Evolutionary conservation across 2,329 filamentous ascomycete genomes (phyloP), one percentile per base, ranked within the genome.

Genomic region (Fusarium nanum): DNA sequence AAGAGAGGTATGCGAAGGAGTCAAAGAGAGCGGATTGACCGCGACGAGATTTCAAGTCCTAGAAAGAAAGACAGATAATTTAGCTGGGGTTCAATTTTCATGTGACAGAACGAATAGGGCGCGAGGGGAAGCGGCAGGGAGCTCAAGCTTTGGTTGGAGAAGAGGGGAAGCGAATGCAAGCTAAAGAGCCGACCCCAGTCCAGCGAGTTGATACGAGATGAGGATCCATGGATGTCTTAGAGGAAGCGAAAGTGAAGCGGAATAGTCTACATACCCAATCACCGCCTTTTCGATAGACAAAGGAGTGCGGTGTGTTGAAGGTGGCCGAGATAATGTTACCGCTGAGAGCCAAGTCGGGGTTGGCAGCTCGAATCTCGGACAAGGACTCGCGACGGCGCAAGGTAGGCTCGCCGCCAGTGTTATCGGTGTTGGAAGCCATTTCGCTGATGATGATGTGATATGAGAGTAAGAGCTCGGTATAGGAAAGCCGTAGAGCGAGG

Each of bases 21-120:
- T 98, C 94, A 81, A 97, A 97, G 34, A 98, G 87, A 18, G 95
- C 94, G 14, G 95, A 98, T 62, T 94, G 95, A 58, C 95, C 95
- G 65, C 92, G 91, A 27, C 94, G 92, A 65, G 89, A 85, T 73
- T 88, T 89, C 58, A 98, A 83, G 77, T 92, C 89, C 93, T 95
- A 68, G 25, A 27, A 44, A 25, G 44, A 34, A 37, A 30, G 20
- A 48, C n/a, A 63, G 30, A 34, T 40, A n/a, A n/a, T 56, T 71
- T 66, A 71, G 68, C 30, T 34, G 30, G 32, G 8, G 59, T n/a
- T 66, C 52, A 49, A 58, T 66, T 65, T 71, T 53, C 60, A 69
- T 61, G 63, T 67, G 55, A 59, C 28, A 32, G 41, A 48, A 56
- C 25, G 30, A 12, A 40, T n/a, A 48, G 54, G 23, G 49, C 50